Percentiles rank a stretch among this genome's conserved stretches.
Evolutionary conservation across 148 eudicot genomes (phyloP).

Genomic region (Fallopia convolvulus): DNA sequence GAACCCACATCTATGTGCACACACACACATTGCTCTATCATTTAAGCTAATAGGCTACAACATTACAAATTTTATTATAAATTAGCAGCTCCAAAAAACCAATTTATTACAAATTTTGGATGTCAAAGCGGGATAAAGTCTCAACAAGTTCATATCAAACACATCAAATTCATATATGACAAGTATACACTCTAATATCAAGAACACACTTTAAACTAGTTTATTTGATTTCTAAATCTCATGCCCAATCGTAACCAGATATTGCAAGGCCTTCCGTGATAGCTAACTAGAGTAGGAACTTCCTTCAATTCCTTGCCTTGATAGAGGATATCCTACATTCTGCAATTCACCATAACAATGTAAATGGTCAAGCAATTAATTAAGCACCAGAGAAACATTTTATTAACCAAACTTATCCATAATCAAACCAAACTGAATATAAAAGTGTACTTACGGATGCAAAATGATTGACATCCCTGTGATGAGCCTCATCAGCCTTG

Average conservation of each 20-base stretch:
- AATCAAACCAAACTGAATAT: neutral
- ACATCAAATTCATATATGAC: neutral
- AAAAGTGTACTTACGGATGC: constrained; percentile 49
- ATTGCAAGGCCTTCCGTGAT: constrained; percentile 34
- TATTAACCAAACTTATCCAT: no score
- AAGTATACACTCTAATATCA: neutral
- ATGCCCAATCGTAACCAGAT: neutral
- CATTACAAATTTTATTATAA: neutral
- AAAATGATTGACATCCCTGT: constrained; percentile 88
- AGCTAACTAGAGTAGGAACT: constrained; percentile 69
- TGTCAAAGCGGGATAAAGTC: neutral
- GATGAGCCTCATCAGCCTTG: constrained; percentile 94
- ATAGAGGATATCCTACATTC: constrained; percentile 62
- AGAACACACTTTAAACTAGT: neutral
- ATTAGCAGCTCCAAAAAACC: neutral
- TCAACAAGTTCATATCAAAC: neutral
- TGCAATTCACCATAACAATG: neutral
- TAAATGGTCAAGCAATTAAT: neutral
- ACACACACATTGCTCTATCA: no score
- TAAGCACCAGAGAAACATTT: neutral
- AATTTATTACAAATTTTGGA: neutral
- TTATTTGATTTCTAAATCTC: neutral
- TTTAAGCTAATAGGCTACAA: no score
- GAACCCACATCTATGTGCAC: no score
- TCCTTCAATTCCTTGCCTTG: constrained; percentile 78